These are phyloP conservation scores for Erysimum cheiri DNA, from an alignment of 441 rosid species.

Conservation along the genomic window DNA sequence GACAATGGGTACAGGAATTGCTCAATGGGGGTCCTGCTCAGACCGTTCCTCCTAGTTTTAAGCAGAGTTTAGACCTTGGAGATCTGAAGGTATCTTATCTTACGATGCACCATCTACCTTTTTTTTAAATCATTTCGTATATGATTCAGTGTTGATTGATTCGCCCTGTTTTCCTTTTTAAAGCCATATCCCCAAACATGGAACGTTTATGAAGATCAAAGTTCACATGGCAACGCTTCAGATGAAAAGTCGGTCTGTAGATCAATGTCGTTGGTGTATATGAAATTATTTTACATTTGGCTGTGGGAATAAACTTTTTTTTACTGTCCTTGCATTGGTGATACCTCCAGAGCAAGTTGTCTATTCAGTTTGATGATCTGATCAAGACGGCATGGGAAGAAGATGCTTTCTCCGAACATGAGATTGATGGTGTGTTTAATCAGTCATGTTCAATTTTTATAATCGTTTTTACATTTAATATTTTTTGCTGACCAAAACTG, in stretches of 20 bases:
- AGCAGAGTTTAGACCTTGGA: constrained; percentile 85
- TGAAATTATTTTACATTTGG: constrained; percentile 24
- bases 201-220: constrained; percentile 75
- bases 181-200: constrained; percentile 77
- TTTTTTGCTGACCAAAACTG: constrained; percentile 27
- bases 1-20: constrained; percentile 85
- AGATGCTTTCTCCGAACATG: constrained; percentile 56
- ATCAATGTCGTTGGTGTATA: constrained; percentile 22
- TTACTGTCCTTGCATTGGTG: constrained; percentile 29
- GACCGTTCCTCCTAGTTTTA: constrained; percentile 78
- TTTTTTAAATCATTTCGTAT: neutral
- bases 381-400: constrained; percentile 96
- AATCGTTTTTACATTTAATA: constrained; percentile 7
- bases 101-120: constrained; percentile 47
- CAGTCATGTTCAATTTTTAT: constrained; percentile 25
- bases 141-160: constrained; percentile 28
- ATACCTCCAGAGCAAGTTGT: constrained; percentile 71
- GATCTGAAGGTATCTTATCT: constrained; percentile 68
- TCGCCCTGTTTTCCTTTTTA: constrained; percentile 38
- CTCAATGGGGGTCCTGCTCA: constrained; percentile 79
- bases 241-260: constrained; percentile 73
- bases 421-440: constrained; percentile 65
- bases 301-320: constrained; percentile 7
- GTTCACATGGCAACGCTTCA: constrained; percentile 46
- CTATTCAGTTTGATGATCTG: constrained; percentile 91